Evolutionary conservation across 225 moss, liverwort and hornwort species (phyloP).

Genomic region (Sphagnum contortum): DNA sequence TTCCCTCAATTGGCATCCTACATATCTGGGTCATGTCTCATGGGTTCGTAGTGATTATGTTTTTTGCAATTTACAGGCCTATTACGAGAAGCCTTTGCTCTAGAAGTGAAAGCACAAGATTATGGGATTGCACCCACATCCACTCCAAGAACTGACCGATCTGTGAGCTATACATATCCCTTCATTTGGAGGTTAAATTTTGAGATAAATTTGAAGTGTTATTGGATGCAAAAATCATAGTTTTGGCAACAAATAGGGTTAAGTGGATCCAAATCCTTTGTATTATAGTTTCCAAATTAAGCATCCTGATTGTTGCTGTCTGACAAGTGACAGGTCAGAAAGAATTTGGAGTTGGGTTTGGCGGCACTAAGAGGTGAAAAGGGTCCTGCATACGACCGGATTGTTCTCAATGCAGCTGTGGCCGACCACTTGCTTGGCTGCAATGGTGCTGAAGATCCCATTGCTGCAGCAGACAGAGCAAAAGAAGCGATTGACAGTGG

Average conservation of each 20-base stretch:
- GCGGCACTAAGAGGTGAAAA: slow-evolving; percentile 71
- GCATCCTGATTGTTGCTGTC: no score
- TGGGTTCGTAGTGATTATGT: no score
- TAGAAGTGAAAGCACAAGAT: slow-evolving; percentile 49
- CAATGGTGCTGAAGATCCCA: slow-evolving; percentile 61
- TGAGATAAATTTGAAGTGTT: no score
- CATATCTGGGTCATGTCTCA: no score
- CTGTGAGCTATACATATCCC: slow-evolving; percentile 15
- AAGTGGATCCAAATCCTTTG: background rate
- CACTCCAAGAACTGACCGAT: slow-evolving; percentile 68
- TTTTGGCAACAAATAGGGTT: background rate
- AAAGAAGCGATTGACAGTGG: slow-evolving; percentile 84
- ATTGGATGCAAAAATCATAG: background rate
- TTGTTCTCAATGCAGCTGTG: slow-evolving; percentile 82
- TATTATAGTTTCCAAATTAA: background rate
- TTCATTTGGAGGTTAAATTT: no score
- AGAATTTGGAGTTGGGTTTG: slow-evolving; percentile 67
- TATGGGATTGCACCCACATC: slow-evolving; percentile 58
- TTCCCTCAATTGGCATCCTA: no score
- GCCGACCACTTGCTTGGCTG: slow-evolving; percentile 79
- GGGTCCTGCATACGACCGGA: slow-evolving; percentile 84
- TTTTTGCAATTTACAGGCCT: slow-evolving; percentile 24
- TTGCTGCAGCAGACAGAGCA: slow-evolving; percentile 55
- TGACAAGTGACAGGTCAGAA: slow-evolving; percentile 34
- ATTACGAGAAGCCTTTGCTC: slow-evolving; percentile 52